Base-by-base conservation (phyloP, 495 filamentous ascomycete genomes). In the Xylaria venustula region DNA sequence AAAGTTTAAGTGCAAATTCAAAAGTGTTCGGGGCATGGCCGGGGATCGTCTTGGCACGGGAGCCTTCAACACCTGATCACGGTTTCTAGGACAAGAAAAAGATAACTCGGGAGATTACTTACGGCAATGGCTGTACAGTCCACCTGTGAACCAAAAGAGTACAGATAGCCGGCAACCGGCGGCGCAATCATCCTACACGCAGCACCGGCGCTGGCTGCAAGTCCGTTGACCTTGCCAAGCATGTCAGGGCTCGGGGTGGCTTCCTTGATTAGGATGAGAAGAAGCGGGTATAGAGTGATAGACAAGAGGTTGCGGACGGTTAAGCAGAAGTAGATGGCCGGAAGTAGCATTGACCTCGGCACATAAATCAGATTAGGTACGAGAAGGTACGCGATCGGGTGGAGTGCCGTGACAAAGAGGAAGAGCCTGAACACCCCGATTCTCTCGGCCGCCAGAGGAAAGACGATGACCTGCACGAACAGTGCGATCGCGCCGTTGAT, bases 231-330 rank as follows among this genome's bases (percentile, higher is more conserved):
- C 67, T 85, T 90, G 14, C 90, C 90, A 45, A 94, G 78, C 19
- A 85, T 79, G 0, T 79, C 82, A 8, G 79, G 75, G 15, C 84
- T 85, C 2, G 90, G 88, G 19, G 88, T 88, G 0, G 90, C 87
- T 77, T 93, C 90, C 71, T 93, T 94, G 76, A 94, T 85, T 7
- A 94, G 79, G 42, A 94, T 93, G 36, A 94, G 77, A 7, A 94
- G 81, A 3, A 93, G 79, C 0, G 90, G 90, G 63, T 91, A 94
- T 20, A 86, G 80, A 53, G 93, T 76, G 58, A 93, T 94, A 3
- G 85, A 87, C 25, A 91, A 82, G 58, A 90, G 76, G 64, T 93
- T 93, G 34, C 90, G 86, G 44, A 92, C 78, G 0, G 82, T 74
- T 20, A 94, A 75, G 59, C 83, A 88, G n/a, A 78, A 68, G 69